Evolutionary conservation across 805 yeast species (phyloP).

Genomic region (Naumovozyma dairenensis): DNA sequence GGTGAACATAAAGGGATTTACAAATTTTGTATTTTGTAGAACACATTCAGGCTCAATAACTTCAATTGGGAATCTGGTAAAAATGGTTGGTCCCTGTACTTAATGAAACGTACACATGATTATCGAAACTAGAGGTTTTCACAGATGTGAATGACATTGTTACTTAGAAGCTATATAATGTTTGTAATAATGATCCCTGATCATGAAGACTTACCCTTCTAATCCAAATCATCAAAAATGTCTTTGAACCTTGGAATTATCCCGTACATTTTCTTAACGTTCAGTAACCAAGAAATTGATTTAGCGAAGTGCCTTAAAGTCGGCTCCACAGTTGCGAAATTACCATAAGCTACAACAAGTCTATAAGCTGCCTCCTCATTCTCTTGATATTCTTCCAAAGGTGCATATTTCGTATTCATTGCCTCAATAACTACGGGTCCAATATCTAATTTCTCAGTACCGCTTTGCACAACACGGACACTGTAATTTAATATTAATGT

Average conservation of each 20-base stretch:
- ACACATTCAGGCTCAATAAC: no score
- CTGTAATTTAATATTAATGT: conserved; percentile 44
- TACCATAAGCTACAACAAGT: conserved; percentile 52
- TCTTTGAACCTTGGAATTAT: conserved; percentile 18
- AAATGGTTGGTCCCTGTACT: no score
- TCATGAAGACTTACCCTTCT: no score
- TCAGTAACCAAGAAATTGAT: conserved; percentile 25
- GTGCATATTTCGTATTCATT: conserved; percentile 22
- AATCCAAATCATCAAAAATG: no score
- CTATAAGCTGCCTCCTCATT: conserved; percentile 65
- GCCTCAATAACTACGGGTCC: conserved; percentile 26
- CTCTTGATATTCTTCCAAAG: conserved; percentile 23
- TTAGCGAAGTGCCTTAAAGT: conserved; percentile 23
- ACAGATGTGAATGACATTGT: no score
- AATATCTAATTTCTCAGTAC: conserved; percentile 17
- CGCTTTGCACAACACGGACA: conserved; percentile 28
- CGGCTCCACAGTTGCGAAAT: conserved; percentile 33
- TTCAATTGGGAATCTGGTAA: no score
- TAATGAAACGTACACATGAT: no score
- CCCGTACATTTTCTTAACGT: conserved; percentile 14
- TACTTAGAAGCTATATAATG: no score
- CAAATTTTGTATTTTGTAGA: no score
- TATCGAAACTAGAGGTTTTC: no score
- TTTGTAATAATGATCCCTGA: no score
- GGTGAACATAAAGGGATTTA: no score